Conservation (phyloP, 1,284 basidiomycete genomes). For the Microbotryum silenes-acaulis region DNA sequence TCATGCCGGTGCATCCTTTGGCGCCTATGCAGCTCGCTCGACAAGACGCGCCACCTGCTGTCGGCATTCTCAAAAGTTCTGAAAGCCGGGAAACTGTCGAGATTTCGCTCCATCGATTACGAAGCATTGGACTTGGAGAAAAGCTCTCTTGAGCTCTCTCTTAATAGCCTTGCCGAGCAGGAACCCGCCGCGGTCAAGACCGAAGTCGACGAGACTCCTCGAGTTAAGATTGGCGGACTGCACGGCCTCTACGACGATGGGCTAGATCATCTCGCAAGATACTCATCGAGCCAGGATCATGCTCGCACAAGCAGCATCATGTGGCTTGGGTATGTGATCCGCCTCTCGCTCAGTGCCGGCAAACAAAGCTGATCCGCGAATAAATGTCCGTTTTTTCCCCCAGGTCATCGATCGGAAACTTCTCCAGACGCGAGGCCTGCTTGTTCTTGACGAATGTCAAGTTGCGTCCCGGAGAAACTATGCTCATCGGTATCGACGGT, state of each 20-base stretch:
- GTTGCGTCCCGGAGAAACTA: constrained; percentile 56
- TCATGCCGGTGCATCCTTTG: background rate
- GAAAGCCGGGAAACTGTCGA: background rate
- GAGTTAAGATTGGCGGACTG: constrained; percentile 25
- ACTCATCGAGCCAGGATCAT: constrained; percentile 49
- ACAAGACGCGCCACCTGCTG: constrained; percentile 85
- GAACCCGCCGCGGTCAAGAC: constrained; percentile 49
- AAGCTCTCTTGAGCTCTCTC: constrained; percentile 4
- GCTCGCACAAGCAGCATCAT: constrained; percentile 44
- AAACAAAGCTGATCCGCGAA: constrained; percentile 11
- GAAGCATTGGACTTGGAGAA: constrained; percentile 48
- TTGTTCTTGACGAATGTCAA: constrained; percentile 72
- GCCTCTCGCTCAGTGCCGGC: constrained; percentile 12
- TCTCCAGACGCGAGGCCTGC: constrained; percentile 62
- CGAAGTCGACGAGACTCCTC: constrained; percentile 48
- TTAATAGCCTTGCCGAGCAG: constrained; percentile 50
- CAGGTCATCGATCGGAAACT: constrained; percentile 92
- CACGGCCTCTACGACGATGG: constrained; percentile 31
- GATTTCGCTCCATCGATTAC: constrained; percentile 39
- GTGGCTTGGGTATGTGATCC: no score
- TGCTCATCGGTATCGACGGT: constrained; percentile 74
- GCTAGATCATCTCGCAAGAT: background rate
- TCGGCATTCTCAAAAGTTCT: constrained; percentile 55
- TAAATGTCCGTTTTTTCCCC: constrained; percentile 53
- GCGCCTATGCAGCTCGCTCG: constrained; percentile 55